These are phyloP conservation scores for Aspergillus calidoustus DNA, from an alignment of 2,329 filamentous ascomycete genomes.

Conservation along the genomic window DNA sequence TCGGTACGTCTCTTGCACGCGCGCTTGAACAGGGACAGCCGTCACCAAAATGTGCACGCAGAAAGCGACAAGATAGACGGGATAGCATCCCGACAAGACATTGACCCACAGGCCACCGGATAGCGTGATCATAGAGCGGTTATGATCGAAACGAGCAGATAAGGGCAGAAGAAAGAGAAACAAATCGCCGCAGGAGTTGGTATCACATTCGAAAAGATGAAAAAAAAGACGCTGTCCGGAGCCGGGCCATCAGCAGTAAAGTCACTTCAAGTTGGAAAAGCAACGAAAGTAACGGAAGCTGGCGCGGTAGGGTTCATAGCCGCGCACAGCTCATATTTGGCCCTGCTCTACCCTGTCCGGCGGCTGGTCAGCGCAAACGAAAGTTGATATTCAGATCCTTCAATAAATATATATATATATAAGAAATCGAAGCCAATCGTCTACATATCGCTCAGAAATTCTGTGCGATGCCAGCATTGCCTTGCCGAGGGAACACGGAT, in stretches of 20 bases:
- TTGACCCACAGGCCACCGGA: not conserved
- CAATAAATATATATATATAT: slow-evolving; percentile 10
- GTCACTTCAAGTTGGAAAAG: not conserved
- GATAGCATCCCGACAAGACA: slow-evolving; percentile 2
- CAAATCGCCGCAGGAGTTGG: slow-evolving; percentile 6
- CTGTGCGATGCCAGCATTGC: slow-evolving; percentile 90
- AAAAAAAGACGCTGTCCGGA: not conserved
- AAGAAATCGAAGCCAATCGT: slow-evolving; percentile 3
- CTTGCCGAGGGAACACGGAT: slow-evolving; percentile 85
- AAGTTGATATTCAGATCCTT: slow-evolving; percentile 3
- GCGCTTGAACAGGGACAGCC: not conserved
- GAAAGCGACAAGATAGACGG: slow-evolving; percentile 6
- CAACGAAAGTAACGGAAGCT: not conserved
- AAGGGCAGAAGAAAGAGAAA: slow-evolving; percentile 1
- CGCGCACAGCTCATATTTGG: not conserved
- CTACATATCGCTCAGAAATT: slow-evolving; percentile 70
- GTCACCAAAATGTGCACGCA: slow-evolving; percentile 20
- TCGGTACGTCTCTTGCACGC: slow-evolving; percentile 1
- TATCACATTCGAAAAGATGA: slow-evolving; percentile 11
- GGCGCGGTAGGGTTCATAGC: not conserved
- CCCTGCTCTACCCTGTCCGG: not conserved
- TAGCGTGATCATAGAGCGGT: not conserved
- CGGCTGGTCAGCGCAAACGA: not conserved
- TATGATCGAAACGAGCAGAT: not conserved
- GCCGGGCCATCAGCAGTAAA: not conserved